Percentiles rank a stretch among this genome's conserved stretches.
phyloP scores from a whole-genome alignment of 768 basidiomycete species.

The Russula vinacea region DNA sequence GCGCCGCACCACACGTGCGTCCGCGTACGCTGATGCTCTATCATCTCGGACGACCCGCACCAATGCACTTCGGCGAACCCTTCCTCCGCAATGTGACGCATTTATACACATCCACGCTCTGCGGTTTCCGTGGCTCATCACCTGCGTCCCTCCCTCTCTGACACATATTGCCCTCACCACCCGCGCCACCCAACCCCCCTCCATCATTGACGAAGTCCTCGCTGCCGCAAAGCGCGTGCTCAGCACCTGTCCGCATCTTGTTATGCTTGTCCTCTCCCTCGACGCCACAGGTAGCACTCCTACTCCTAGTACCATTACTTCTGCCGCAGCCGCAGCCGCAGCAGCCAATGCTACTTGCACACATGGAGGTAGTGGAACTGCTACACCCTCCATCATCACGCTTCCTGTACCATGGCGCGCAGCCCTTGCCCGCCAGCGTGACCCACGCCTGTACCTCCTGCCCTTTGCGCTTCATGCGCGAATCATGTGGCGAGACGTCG shows the following conservation, averaged over 20 bases:
- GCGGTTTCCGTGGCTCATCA: constrained; percentile 26
- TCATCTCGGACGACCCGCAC: constrained; percentile 27
- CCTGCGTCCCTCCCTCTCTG: constrained; percentile 20
- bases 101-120: constrained; percentile 28
- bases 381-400: neutral
- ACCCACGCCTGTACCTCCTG: constrained; percentile 27
- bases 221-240: constrained; percentile 12
- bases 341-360: neutral
- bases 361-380: neutral
- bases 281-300: neutral
- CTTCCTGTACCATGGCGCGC: constrained; percentile 9
- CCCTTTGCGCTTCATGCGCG: constrained; percentile 27
- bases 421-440: constrained; percentile 10
- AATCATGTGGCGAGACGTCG: constrained; percentile 22
- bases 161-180: constrained; percentile 27
- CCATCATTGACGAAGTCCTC: constrained; percentile 14
- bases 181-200: constrained; percentile 18
- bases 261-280: constrained; percentile 27
- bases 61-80: constrained; percentile 27
- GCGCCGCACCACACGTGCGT: constrained; percentile 13
- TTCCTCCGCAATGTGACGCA: constrained; percentile 25
- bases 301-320: neutral
- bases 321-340: neutral
- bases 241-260: constrained; percentile 16
- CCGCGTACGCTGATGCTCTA: constrained; percentile 29